Percentiles rank a stretch among this genome's conserved stretches.
Evolutionary conservation across 139 green algal species (phyloP).

Genomic region (Picochlorum sp.): DNA sequence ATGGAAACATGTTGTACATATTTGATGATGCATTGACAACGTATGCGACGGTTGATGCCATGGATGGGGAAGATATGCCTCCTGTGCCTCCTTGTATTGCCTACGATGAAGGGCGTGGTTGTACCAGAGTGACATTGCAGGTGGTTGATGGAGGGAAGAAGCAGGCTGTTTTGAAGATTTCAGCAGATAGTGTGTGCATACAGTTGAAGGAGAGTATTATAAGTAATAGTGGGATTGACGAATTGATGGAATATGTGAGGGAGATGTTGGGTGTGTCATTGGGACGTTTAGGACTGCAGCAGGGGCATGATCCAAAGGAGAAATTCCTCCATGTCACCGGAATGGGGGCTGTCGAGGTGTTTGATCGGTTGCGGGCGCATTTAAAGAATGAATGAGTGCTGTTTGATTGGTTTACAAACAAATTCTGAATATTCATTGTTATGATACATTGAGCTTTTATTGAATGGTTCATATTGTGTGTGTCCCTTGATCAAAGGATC

Average conservation of each 20-base stretch:
- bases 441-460: too few relatives aligned
- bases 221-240: slow-evolving; percentile 23
- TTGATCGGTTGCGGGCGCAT: slow-evolving; percentile 17
- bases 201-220: slow-evolving; percentile 40
- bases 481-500: too few relatives aligned
- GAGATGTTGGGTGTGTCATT: slow-evolving; percentile 35
- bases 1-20: slow-evolving; percentile 60
- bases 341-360: slow-evolving; percentile 21
- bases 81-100: slow-evolving; percentile 76
- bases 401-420: slow-evolving; percentile 71
- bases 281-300: slow-evolving; percentile 35
- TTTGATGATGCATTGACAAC: slow-evolving; percentile 60
- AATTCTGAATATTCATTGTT: too few relatives aligned
- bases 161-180: slow-evolving; percentile 40
- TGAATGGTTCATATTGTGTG: too few relatives aligned
- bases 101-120: background rate
- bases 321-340: slow-evolving; percentile 34
- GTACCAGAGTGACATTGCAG: slow-evolving; percentile 41
- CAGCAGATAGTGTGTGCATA: slow-evolving; percentile 60
- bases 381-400: slow-evolving; percentile 16
- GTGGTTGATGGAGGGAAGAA: slow-evolving; percentile 49
- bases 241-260: slow-evolving; percentile 46
- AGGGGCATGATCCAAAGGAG: slow-evolving; percentile 35
- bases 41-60: slow-evolving; percentile 32
- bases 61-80: slow-evolving; percentile 19